Evolutionary conservation across 1,284 basidiomycete genomes (phyloP).

Genomic region (Sporisorium graminicola): DNA sequence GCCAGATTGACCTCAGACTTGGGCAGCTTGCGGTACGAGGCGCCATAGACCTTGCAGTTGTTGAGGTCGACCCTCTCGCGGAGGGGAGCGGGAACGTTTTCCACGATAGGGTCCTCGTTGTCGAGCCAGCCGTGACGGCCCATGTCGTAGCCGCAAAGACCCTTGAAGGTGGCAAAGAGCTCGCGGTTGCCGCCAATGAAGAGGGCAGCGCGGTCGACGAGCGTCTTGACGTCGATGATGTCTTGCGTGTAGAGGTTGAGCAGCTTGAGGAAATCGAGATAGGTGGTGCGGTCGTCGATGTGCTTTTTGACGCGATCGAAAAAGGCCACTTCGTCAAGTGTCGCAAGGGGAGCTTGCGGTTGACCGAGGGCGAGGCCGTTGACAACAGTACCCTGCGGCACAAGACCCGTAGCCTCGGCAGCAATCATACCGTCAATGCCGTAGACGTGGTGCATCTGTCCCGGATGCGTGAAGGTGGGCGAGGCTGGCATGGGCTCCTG

Average conservation of each 20-base stretch:
- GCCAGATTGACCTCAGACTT: conserved; percentile 86
- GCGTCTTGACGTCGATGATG: conserved; percentile 83
- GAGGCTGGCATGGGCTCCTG: conserved; percentile 45
- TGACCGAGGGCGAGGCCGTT: conserved; percentile 54
- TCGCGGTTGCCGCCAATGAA: conserved; percentile 85
- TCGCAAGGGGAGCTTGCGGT: conserved; percentile 72
- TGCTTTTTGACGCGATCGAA: conserved; percentile 91
- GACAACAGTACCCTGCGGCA: conserved; percentile 46
- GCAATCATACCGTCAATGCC: conserved; percentile 61
- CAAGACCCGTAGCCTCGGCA: conserved; percentile 52
- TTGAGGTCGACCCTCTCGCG: conserved; percentile 68
- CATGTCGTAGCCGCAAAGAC: conserved; percentile 81
- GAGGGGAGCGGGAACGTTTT: conserved; percentile 70
- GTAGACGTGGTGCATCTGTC: conserved; percentile 54
- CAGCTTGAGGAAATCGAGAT: conserved; percentile 95
- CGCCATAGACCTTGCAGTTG: conserved; percentile 75
- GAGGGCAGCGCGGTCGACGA: conserved; percentile 86
- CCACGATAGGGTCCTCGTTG: conserved; percentile 71
- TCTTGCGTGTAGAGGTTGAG: conserved; percentile 96
- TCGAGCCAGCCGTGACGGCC: conserved; percentile 76
- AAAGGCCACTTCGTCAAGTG: conserved; percentile 89
- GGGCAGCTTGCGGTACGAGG: conserved; percentile 91
- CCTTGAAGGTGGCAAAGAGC: conserved; percentile 86
- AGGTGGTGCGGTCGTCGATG: conserved; percentile 85
- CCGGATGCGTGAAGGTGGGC: conserved; percentile 44